Base-by-base conservation (phyloP, 768 basidiomycete species). In the Lactarius psammicola region DNA sequence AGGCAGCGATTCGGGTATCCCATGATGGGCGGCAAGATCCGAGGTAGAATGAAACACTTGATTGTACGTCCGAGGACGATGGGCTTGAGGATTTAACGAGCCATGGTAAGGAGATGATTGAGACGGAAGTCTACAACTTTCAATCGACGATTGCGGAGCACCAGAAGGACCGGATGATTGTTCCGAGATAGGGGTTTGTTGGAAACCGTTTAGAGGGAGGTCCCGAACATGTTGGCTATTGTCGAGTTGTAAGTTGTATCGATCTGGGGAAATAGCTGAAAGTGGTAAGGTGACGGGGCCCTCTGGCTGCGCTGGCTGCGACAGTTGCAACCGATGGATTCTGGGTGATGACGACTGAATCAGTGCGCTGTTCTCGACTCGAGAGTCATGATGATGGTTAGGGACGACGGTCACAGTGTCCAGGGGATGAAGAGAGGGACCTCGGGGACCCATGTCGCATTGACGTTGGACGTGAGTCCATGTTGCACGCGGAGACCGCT, bases 21-120 rank as follows among this genome's bases (percentile, higher is more conserved):
- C 89, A 89, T 90, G 86, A 65, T 90, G 89, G 72, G 85, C 80
- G 71, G 88, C 86, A 63, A 89, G 79, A 78, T 88, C 89, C 77
- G 83, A 82, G 61, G 86, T 78, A 75, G 84, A 83, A 72, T 79
- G 76, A 72, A 89, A 89, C 70, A 89, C 83, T 78, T 75, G 73
- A 64, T 79, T 80, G 46, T 83, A 83, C 79, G 89, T 88, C 87
- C 85, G 78, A 76, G 79, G 88, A 89, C 87, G 86, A 75, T 77
- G 74, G 72, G 77, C 75, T 65, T 75, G 73, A 31, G 76, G 74
- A 78, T 78, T 87, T 85, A 90, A 72, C 73, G 82, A 73, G 73
- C 71, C 88, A 90, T 89, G 75, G 71, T 83, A 77, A 72, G 79
- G 63, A 68, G 78, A 72, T 64, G 74, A 77, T 71, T 74, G 76